Evolutionary conservation across 495 filamentous ascomycete genomes (phyloP).

Genomic region (Aspergillus ostianus): DNA sequence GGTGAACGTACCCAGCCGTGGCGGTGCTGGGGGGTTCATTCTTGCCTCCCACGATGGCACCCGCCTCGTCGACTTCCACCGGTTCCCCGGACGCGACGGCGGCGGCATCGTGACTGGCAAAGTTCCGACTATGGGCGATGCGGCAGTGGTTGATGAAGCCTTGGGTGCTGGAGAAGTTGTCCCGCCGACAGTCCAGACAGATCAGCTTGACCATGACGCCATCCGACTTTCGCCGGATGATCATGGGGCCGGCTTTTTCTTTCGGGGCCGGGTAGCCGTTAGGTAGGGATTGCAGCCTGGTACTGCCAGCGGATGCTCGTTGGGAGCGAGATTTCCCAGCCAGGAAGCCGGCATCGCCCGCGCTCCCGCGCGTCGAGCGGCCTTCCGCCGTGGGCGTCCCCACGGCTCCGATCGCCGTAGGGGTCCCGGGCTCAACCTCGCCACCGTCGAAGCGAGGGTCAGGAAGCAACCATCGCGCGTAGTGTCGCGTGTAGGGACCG

Average conservation of each 20-base stretch:
- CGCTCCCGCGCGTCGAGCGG: conserved; percentile 72
- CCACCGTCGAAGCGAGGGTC: conserved; percentile 83
- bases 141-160: conserved; percentile 99
- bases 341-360: conserved; percentile 52
- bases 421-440: conserved; percentile 37
- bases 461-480: conserved; percentile 88
- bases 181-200: conserved; percentile 82
- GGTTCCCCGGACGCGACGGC: conserved; percentile 84
- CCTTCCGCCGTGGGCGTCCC: conserved; percentile 47
- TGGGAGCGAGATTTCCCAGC: conserved; percentile 62
- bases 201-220: conserved; percentile 71
- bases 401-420: conserved; percentile 31
- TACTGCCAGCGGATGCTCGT: conserved; percentile 50
- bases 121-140: conserved; percentile 87
- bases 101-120: conserved; percentile 91
- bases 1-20: conserved; percentile 62
- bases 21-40: conserved; percentile 33
- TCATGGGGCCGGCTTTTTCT: conserved; percentile 60
- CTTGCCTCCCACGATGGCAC: conserved; percentile 53
- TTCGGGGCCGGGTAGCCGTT: conserved; percentile 68
- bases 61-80: conserved; percentile 66
- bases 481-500: conserved; percentile 91
- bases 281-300: conserved; percentile 70
- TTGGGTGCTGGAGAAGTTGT: conserved; percentile 91
- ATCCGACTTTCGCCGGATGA: conserved; percentile 61